Base-by-base conservation (phyloP, 148 eudicot species). In the Rhododendron molle region DNA sequence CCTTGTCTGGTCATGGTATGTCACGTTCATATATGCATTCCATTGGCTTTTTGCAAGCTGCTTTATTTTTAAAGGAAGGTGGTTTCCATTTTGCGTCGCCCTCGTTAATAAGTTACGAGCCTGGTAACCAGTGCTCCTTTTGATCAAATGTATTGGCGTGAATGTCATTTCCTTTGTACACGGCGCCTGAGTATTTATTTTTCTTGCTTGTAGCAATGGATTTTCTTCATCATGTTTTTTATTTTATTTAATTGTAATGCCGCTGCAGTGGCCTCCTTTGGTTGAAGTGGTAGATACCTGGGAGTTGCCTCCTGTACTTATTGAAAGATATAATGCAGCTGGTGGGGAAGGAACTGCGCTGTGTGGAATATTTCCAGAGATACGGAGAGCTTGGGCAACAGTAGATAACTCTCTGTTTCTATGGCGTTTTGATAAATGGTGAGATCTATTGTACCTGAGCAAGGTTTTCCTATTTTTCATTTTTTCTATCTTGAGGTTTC, bases 361-460 rank as follows among this genome's bases (percentile, higher is more conserved):
- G 62, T 95, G 99, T 92, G 99, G 98, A 86, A 93, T 97, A 81
- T 97, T 97, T 89, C 98, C 99, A 21, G 99, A 97, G 92, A 97
- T 97, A 83, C 98, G 96, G 20, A 91, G 99, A 88, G 98, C 98
- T 72, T 97, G 99, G 99, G 99, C 99, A 82, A 94, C 98, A 30
- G 98, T 97, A n/a, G 99, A 97, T 88, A 94, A 94, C 85, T 91
- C 99, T 56, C 88, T 97, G 50, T 97, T 97, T 91, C 89, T 97
- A 65, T 97, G 99, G 99, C 95, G 99, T 60, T 97, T 97, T 90
- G 98, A 97, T 88, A 95, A 95, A 87, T 94, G 98, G 99, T 97
- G 80, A 90, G 92, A 78, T 65, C 20, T 3, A 44, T 60, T 65
- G 26, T 16, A 26, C 49, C 16, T 44, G 36, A 40, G 50, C 10